Conservation (phyloP, 441 rosid species). For the Brassica balearica region DNA sequence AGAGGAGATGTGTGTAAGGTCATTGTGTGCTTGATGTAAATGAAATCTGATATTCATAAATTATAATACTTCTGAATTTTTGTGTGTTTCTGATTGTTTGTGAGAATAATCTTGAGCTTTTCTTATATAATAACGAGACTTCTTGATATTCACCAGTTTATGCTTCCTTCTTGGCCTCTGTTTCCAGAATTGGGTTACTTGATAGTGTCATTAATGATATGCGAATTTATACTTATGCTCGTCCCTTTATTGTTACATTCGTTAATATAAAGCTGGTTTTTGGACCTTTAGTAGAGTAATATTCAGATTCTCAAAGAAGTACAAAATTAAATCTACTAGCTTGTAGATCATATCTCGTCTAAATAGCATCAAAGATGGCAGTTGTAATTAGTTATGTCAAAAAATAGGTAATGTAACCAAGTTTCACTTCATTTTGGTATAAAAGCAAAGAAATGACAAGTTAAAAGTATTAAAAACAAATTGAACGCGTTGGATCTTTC, state of each 20-base stretch:
- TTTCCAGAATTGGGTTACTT: not conserved
- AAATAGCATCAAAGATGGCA: too few relatives aligned
- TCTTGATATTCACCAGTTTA: not conserved
- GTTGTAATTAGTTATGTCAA: not conserved
- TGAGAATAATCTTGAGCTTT: not conserved
- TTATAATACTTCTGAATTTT: not conserved
- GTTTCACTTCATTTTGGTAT: not conserved
- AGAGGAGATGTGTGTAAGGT: constrained; percentile 5
- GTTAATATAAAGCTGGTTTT: not conserved
- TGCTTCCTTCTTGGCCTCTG: not conserved
- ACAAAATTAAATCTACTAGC: not conserved
- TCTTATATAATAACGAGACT: not conserved
- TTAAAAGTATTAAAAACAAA: constrained; percentile 24
- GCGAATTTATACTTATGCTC: not conserved
- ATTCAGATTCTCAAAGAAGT: constrained; percentile 5
- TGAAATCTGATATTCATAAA: not conserved
- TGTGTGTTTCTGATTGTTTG: constrained; percentile 9
- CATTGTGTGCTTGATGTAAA: constrained; percentile 14
- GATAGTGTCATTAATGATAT: not conserved
- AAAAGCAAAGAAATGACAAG: constrained; percentile 2
- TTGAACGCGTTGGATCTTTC: constrained; percentile 32
- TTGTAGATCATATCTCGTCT: not conserved
- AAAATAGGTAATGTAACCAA: not conserved
- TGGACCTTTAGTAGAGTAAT: not conserved
- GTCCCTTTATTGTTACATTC: not conserved